These are phyloP conservation scores for Kregervanrija delftensis DNA, from an alignment of 805 yeast species.

Conservation along the genomic window DNA sequence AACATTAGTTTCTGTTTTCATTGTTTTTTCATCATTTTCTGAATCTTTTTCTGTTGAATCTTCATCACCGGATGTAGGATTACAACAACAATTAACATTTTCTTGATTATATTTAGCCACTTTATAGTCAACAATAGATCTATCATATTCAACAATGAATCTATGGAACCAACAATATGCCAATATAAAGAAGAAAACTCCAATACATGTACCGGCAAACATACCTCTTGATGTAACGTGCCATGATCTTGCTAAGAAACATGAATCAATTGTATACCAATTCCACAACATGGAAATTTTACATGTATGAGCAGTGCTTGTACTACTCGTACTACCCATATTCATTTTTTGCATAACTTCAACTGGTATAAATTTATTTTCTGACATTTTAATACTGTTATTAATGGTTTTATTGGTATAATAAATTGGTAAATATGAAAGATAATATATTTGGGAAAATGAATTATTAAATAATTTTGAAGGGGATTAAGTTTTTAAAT, in stretches of 20 bases:
- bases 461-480: too few relatives aligned
- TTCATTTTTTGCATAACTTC: slow-evolving; percentile 13
- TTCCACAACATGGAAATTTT: slow-evolving; percentile 56
- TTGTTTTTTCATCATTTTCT: not conserved
- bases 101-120: slow-evolving; percentile 4
- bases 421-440: too few relatives aligned
- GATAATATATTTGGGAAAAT: too few relatives aligned
- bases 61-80: not conserved
- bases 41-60: not conserved
- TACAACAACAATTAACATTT: slow-evolving; percentile 3
- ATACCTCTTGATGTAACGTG: slow-evolving; percentile 49
- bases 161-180: slow-evolving; percentile 54
- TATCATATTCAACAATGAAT: slow-evolving; percentile 44
- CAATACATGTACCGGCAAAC: slow-evolving; percentile 71
- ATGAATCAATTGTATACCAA: slow-evolving; percentile 62
- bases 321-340: slow-evolving; percentile 7
- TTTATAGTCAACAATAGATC: slow-evolving; percentile 26
- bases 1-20: not conserved
- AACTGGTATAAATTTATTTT: slow-evolving; percentile 3
- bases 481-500: too few relatives aligned
- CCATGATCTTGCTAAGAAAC: slow-evolving; percentile 61
- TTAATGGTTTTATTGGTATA: too few relatives aligned
- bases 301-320: slow-evolving; percentile 10
- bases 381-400: too few relatives aligned
- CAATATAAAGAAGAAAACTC: slow-evolving; percentile 53